Conservation (phyloP, 768 basidiomycete genomes). For the Russula ochroleuca region DNA sequence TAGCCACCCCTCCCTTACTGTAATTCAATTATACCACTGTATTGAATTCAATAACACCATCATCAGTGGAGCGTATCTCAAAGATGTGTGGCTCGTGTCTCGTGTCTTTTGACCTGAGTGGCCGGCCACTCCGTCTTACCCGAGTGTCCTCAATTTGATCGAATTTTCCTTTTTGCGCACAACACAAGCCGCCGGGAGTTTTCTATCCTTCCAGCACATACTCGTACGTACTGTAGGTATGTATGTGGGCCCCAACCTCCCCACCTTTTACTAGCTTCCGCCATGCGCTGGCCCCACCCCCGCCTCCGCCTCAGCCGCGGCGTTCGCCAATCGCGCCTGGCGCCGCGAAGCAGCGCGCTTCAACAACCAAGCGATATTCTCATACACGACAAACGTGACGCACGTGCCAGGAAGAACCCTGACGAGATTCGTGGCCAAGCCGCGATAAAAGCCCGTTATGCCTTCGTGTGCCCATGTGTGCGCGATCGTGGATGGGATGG, state of each 20-base stretch:
- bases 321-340: conserved; percentile 29
- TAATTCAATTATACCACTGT: background rate
- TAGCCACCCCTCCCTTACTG: background rate
- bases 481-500: conserved; percentile 74
- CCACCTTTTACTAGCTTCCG: background rate
- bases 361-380: conserved; percentile 82
- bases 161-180: too few relatives aligned
- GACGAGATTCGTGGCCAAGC: conserved; percentile 89
- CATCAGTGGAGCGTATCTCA: too few relatives aligned
- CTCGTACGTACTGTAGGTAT: background rate
- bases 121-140: too few relatives aligned
- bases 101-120: too few relatives aligned
- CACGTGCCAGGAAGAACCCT: conserved; percentile 96
- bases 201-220: background rate
- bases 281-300: background rate
- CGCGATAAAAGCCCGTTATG: conserved; percentile 85
- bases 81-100: too few relatives aligned
- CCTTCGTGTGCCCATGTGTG: conserved; percentile 83
- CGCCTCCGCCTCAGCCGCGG: background rate
- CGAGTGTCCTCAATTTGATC: too few relatives aligned
- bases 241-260: background rate
- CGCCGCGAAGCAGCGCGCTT: conserved; percentile 58
- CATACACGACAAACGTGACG: conserved; percentile 97
- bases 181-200: background rate
- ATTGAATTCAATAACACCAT: background rate